Conservation (phyloP, 192 early-diverging fungal genomes). For the Backusella australiensis region DNA sequence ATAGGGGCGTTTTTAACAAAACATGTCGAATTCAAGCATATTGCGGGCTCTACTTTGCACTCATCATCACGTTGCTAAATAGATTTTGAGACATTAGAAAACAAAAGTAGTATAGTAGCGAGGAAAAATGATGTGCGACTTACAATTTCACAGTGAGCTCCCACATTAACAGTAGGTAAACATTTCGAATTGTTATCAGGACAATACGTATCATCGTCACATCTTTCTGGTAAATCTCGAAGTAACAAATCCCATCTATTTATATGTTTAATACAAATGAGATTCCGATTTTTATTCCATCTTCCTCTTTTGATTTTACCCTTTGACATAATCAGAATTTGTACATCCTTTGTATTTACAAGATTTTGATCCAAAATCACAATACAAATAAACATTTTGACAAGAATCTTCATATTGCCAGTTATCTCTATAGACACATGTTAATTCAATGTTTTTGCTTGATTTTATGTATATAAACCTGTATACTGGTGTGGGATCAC, state of each 20-base stretch:
- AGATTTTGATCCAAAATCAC: constrained; percentile 17
- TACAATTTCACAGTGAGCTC: constrained; percentile 31
- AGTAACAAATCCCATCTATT: constrained; percentile 22
- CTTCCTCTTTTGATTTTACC: constrained; percentile 1
- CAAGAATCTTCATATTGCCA: constrained; percentile 35
- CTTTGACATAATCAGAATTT: constrained; percentile 36
- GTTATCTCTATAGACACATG: constrained; percentile 6
- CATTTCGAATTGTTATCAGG: constrained; percentile 37
- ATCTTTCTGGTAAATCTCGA: constrained; percentile 24
- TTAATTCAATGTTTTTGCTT: not conserved
- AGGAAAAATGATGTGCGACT: not conserved
- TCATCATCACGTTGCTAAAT: constrained; percentile 40
- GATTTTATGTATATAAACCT: constrained; percentile 13
- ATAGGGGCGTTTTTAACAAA: constrained; percentile 31
- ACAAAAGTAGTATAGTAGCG: too few relatives aligned
- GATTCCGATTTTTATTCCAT: not conserved
- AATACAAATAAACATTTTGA: constrained; percentile 30
- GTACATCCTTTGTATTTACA: constrained; percentile 33
- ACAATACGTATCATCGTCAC: constrained; percentile 23
- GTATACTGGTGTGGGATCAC: constrained; percentile 30
- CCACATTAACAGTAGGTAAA: constrained; percentile 15
- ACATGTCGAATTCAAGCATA: constrained; percentile 36
- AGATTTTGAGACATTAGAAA: not conserved
- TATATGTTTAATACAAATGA: not conserved
- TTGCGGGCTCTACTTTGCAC: constrained; percentile 22